A percentile compares a stretch with the other conserved stretches of the same genome.
phyloP scores from a whole-genome alignment of 225 moss, liverwort and hornwort species.

The Bryoerythrophyllum caledonicum region DNA sequence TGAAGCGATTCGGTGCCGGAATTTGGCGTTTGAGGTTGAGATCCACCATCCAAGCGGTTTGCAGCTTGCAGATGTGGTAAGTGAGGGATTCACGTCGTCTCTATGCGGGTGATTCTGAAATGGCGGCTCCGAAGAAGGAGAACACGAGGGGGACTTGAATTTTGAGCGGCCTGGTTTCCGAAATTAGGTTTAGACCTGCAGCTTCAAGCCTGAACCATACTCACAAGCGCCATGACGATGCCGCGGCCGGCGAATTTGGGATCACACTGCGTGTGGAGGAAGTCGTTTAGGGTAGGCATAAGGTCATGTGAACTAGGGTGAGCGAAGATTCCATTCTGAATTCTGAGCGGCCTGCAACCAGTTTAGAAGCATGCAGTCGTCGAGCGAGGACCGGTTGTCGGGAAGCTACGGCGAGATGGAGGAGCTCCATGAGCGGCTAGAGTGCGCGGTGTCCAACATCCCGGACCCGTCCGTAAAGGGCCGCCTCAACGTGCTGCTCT shows the following conservation, averaged over 20 bases:
- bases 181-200: too few species aligned
- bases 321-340: too few species aligned
- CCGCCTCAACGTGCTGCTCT: slow-evolving; percentile 56
- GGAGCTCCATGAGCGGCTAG: slow-evolving; percentile 71
- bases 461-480: slow-evolving; percentile 41
- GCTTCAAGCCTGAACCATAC: background rate
- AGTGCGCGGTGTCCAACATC: slow-evolving; percentile 41
- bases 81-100: background rate
- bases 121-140: background rate
- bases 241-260: background rate
- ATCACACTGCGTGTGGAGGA: background rate
- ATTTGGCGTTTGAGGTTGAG: background rate
- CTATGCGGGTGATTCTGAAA: background rate
- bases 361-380: slow-evolving; percentile 3
- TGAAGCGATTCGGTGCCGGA: background rate
- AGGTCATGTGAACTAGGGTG: slow-evolving; percentile 19
- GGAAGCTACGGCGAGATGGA: slow-evolving; percentile 84
- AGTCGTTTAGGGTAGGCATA: background rate
- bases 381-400: slow-evolving; percentile 47
- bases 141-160: background rate
- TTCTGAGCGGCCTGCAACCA: too few species aligned
- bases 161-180: background rate
- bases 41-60: background rate
- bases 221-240: background rate
- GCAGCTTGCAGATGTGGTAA: background rate